Conservation (phyloP, 768 basidiomycete genomes). For the Pleurotus eryngii region DNA sequence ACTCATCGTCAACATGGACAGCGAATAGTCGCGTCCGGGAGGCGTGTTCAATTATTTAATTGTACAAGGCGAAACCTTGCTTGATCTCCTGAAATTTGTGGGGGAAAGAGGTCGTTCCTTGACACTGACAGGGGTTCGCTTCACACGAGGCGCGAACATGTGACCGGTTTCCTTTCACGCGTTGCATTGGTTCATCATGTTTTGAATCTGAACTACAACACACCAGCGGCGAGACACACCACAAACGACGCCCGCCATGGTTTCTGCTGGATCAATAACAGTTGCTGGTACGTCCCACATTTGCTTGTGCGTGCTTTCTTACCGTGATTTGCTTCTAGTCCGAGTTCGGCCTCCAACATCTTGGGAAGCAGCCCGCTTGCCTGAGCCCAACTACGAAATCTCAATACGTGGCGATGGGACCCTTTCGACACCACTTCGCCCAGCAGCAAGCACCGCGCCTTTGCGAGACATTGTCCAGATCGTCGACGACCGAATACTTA, state of each 20-base stretch:
- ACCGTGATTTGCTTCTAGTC: slow-evolving; percentile 44
- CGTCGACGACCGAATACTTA: slow-evolving; percentile 91
- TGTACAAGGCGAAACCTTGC: no score
- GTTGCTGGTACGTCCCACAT: slow-evolving; percentile 61
- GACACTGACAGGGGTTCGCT: no score
- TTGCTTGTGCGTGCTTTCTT: slow-evolving; percentile 13
- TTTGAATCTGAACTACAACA: slow-evolving; percentile 26
- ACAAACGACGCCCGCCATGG: slow-evolving; percentile 44
- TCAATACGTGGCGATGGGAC: slow-evolving; percentile 82
- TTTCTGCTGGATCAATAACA: slow-evolving; percentile 82
- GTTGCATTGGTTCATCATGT: slow-evolving; percentile 18
- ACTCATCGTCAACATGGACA: no score
- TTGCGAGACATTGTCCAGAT: slow-evolving; percentile 82
- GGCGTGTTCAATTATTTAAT: no score
- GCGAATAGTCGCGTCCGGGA: no score
- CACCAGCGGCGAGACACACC: slow-evolving; percentile 10
- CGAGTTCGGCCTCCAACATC: slow-evolving; percentile 86
- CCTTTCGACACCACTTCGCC: slow-evolving; percentile 63
- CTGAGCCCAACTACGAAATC: slow-evolving; percentile 68
- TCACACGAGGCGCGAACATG: slow-evolving; percentile 22
- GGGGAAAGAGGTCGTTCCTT: no score
- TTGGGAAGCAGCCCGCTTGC: slow-evolving; percentile 83
- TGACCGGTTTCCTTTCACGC: slow-evolving; percentile 21
- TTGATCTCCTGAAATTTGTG: no score
- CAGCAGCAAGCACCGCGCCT: slow-evolving; percentile 48